These are phyloP conservation scores for Suillus sp. DNA, from an alignment of 768 basidiomycete genomes.

Conservation along the genomic window DNA sequence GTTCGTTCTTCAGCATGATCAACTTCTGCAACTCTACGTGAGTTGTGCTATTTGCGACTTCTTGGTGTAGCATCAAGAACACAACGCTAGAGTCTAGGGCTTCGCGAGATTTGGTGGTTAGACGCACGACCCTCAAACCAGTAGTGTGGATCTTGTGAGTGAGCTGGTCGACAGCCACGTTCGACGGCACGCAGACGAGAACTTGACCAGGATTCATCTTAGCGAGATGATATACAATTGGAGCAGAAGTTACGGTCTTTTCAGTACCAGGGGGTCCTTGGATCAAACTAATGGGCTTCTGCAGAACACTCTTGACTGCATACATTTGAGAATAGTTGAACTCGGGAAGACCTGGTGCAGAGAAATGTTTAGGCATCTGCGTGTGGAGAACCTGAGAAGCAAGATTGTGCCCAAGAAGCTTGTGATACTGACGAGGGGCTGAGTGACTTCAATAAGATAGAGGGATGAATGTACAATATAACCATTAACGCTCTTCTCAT, in stretches of 20 bases:
- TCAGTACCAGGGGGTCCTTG: slow-evolving; percentile 99
- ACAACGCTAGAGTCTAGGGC: slow-evolving; percentile 94
- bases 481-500: slow-evolving; percentile 98
- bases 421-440: slow-evolving; percentile 78
- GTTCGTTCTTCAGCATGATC: slow-evolving; percentile 96
- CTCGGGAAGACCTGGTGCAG: slow-evolving; percentile 95
- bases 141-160: slow-evolving; percentile 99
- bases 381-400: slow-evolving; percentile 90
- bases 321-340: slow-evolving; percentile 99
- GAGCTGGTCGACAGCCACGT: slow-evolving; percentile 98
- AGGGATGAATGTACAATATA: slow-evolving; percentile 76
- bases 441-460: slow-evolving; percentile 9
- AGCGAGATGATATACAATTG: slow-evolving; percentile 96
- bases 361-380: slow-evolving; percentile 97
- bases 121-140: slow-evolving; percentile 96
- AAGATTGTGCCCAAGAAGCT: slow-evolving; percentile 95
- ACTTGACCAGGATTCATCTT: slow-evolving; percentile 99
- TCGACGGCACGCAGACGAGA: slow-evolving; percentile 97
- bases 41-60: slow-evolving; percentile 95
- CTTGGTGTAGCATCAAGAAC: slow-evolving; percentile 94
- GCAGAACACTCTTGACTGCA: slow-evolving; percentile 97
- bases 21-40: slow-evolving; percentile 98
- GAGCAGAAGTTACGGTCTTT: slow-evolving; percentile 98
- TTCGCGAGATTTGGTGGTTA: slow-evolving; percentile 97
- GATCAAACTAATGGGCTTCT: slow-evolving; percentile 96